phyloP scores from a whole-genome alignment of 805 yeast species.

The Vanderwaltozyma yarrowii region DNA sequence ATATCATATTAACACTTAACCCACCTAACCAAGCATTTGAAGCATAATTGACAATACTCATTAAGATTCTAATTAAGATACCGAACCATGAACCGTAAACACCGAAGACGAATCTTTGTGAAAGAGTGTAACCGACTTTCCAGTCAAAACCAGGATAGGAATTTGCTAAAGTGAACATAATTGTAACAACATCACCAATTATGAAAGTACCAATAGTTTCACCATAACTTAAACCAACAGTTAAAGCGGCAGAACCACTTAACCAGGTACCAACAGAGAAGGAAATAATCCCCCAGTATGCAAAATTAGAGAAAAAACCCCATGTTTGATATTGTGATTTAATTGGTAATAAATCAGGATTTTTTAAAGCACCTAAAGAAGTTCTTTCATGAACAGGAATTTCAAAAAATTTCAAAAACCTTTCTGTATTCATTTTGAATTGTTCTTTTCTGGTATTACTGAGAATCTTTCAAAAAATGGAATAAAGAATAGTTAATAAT shows the following conservation, averaged over 20 bases:
- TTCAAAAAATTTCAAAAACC: slow-evolving; percentile 15
- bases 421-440: background rate
- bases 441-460: background rate
- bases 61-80: slow-evolving; percentile 32
- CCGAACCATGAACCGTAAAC: slow-evolving; percentile 36
- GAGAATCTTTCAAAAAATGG: too few species aligned
- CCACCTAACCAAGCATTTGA: slow-evolving; percentile 39
- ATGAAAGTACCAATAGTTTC: slow-evolving; percentile 37
- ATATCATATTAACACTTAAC: slow-evolving; percentile 29
- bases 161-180: slow-evolving; percentile 35
- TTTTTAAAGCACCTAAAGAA: slow-evolving; percentile 24
- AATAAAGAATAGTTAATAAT: too few species aligned
- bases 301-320: slow-evolving; percentile 33
- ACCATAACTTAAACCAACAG: slow-evolving; percentile 36
- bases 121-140: slow-evolving; percentile 39
- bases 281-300: slow-evolving; percentile 38
- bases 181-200: slow-evolving; percentile 38
- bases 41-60: slow-evolving; percentile 41
- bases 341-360: slow-evolving; percentile 28
- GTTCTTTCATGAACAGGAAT: slow-evolving; percentile 26
- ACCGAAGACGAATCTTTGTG: slow-evolving; percentile 39
- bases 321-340: slow-evolving; percentile 25
- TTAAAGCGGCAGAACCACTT: slow-evolving; percentile 35
- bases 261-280: slow-evolving; percentile 38
- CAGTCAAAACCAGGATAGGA: slow-evolving; percentile 40